Base-by-base conservation (phyloP, 345 rosid genomes). In the Leavenworthia alabamica region DNA sequence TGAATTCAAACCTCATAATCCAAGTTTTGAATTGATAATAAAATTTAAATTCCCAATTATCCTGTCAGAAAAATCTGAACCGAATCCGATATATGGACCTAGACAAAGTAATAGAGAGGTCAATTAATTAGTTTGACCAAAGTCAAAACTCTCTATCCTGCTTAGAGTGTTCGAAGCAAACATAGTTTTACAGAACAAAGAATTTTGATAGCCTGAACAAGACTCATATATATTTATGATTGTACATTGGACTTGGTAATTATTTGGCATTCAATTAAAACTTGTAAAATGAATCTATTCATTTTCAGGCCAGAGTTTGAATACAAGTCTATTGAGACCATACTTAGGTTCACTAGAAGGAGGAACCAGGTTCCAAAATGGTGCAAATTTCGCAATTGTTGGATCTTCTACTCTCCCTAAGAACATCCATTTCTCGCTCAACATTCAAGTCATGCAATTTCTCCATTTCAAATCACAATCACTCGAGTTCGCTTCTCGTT, bases 321-420 rank as follows among this genome's bases (percentile, higher is more conserved):
- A 89, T 62, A 26, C 90, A 8, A 77, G 77, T 72, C 77, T 81
- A 4, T 73, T 84, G 8, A 80, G 41, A 20, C 94, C 96, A 55
- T 89, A 82, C 44, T 58, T 89, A 20, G 96, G 84, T 73, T 86
- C 96, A 36, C 62, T 89, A 52, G 61, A 78, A 9, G 61, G 79
- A 9, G 79, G 73, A 11, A 74, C 79, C 65, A 73, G 67, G 53
- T 89, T 86, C 75, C 60, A 61, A 43, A 78, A 84, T 62, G 94
- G 94, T n/a, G 94, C 81, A 12, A 86, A 89, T 61, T 89, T 89
- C 50, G 96, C 96, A 0, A 59, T 84, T 4, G 89, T 68, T 62
- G 96, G 96, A 23, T 84, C 94, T 3, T 62, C 96, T 15, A 84
- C 90, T 15, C 89, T 86, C 17, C 96, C 96, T 7, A 84, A 77